Conservation (phyloP, 208 protist species). For the Trypanosoma scelopori region DNA sequence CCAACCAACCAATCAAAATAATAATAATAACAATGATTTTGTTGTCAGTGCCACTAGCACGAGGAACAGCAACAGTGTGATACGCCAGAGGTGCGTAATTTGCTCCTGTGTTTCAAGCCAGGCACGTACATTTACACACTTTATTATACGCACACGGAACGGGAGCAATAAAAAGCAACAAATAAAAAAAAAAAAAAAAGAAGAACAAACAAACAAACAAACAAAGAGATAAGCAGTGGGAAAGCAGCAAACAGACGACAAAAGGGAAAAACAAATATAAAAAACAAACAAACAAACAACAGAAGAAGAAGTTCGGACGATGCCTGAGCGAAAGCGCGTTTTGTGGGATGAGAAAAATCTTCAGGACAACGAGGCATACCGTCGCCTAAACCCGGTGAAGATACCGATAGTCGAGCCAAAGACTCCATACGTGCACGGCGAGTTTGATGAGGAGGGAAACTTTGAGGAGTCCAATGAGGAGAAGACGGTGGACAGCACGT, state of each 20-base stretch:
- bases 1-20: too few species aligned
- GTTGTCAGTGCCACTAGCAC: too few species aligned
- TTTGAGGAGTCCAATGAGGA: constrained; percentile 23
- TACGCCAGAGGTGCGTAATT: too few species aligned
- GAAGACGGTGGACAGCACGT: constrained; percentile 27
- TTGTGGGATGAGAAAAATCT: constrained; percentile 87
- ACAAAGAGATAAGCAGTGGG: too few species aligned
- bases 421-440: constrained; percentile 70
- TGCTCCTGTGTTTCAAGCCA: too few species aligned
- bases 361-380: constrained; percentile 79
- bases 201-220: too few species aligned
- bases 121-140: too few species aligned
- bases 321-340: constrained; percentile 43
- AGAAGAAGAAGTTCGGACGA: constrained; percentile 9
- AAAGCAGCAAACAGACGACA: constrained; percentile 1
- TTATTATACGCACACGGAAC: too few species aligned
- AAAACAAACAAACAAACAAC: not conserved
- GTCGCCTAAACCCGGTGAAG: constrained; percentile 75
- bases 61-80: too few species aligned
- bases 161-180: too few species aligned
- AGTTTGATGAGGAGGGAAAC: constrained; percentile 41
- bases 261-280: not conserved
- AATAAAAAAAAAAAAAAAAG: too few species aligned
- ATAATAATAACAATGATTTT: too few species aligned
- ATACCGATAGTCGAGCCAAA: constrained; percentile 89